Evolutionary conservation across 164 flowering plant species (phyloP).

Genomic region (Protea cynaroides): DNA sequence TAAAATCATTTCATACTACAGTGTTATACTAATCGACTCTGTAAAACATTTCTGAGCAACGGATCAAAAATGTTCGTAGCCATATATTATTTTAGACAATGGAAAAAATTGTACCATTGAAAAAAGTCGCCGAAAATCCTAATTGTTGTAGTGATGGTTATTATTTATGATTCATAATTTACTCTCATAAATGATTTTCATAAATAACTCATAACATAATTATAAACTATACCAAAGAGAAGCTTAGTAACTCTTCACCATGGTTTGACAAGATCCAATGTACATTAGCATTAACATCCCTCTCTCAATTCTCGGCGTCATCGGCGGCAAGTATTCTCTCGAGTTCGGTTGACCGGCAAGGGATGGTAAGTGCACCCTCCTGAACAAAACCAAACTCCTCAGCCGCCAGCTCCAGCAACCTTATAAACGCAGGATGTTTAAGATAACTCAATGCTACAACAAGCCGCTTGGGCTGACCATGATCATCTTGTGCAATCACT

Average conservation of each 20-base stretch:
- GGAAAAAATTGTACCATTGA: no score
- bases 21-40: no score
- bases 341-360: constrained; percentile 46
- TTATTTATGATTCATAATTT: no score
- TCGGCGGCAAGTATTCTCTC: constrained; percentile 41
- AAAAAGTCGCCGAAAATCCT: no score
- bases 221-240: no score
- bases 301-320: constrained; percentile 16
- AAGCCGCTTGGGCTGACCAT: constrained; percentile 34
- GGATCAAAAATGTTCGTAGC: no score
- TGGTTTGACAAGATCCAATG: constrained; percentile 1
- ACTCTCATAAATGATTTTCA: no score
- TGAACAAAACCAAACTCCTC: constrained; percentile 61
- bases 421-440: constrained; percentile 34
- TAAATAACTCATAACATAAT: no score
- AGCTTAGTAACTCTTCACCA: constrained; percentile 1
- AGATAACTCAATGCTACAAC: constrained; percentile 39
- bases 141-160: no score
- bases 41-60: no score
- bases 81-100: no score
- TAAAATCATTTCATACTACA: no score
- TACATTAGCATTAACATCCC: neutral
- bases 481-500: constrained; percentile 42
- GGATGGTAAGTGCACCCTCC: constrained; percentile 49
- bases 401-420: constrained; percentile 50